phyloP scores from a whole-genome alignment of 2,329 filamentous ascomycete species.

The Fonsecaea nubica region DNA sequence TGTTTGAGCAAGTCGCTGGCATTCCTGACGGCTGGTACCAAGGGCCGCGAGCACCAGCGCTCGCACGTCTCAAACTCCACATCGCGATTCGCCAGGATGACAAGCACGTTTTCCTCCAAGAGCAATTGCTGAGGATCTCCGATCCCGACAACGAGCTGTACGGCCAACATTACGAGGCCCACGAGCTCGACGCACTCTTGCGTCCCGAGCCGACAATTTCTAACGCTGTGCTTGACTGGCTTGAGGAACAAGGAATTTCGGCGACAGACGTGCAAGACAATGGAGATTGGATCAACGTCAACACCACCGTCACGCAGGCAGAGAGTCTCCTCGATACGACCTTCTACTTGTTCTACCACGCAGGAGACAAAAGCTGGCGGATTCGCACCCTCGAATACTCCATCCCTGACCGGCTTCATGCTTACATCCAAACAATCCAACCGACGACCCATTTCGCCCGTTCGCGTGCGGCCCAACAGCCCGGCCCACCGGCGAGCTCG shows the following conservation, averaged over 20 bases:
- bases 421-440: conserved; percentile 67
- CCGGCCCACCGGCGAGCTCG: not conserved
- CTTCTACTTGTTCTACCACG: conserved; percentile 64
- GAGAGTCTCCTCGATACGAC: conserved; percentile 63
- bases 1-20: conserved; percentile 2
- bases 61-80: conserved; percentile 3
- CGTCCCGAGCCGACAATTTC: conserved; percentile 19
- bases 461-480: conserved; percentile 43
- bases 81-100: conserved; percentile 22
- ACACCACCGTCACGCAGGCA: conserved; percentile 59
- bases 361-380: conserved; percentile 50
- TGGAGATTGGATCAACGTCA: conserved; percentile 68
- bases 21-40: conserved; percentile 13
- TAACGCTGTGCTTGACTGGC: conserved; percentile 19
- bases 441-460: conserved; percentile 68
- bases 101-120: conserved; percentile 56
- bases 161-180: conserved; percentile 25
- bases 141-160: conserved; percentile 60
- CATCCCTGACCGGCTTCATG: conserved; percentile 62
- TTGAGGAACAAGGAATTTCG: conserved; percentile 57
- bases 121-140: conserved; percentile 66
- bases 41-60: not conserved
- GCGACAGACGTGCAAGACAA: conserved; percentile 55
- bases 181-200: conserved; percentile 23
- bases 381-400: conserved; percentile 67